A percentile compares a stretch with the other conserved stretches of the same genome.
Evolutionary conservation across 495 filamentous ascomycete species (phyloP).

Genomic region (Lentithecium fluviatile): DNA sequence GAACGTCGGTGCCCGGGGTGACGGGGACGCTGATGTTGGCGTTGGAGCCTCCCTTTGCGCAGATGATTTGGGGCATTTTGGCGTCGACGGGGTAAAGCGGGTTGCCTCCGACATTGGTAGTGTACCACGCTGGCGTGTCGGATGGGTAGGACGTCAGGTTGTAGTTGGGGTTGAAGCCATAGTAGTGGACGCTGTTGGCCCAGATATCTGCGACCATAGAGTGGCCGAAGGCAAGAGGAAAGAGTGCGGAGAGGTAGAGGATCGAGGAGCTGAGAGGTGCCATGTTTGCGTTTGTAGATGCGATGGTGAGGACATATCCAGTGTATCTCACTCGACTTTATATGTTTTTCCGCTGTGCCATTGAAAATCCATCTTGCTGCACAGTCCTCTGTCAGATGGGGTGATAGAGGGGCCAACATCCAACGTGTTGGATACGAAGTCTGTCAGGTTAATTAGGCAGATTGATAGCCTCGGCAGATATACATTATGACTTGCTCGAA

Average conservation of each 20-base stretch:
- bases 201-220: slow-evolving; percentile 13
- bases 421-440: no score
- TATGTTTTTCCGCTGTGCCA: no score
- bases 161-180: slow-evolving; percentile 16
- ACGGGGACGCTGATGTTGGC: slow-evolving; percentile 24
- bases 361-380: no score
- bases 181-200: slow-evolving; percentile 19
- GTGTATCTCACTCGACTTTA: no score
- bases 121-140: slow-evolving; percentile 23
- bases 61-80: slow-evolving; percentile 16
- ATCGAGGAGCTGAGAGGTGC: background rate
- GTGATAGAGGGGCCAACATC: no score
- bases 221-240: slow-evolving; percentile 11
- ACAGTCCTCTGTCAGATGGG: no score
- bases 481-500: no score
- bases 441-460: no score
- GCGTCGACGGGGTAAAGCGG: slow-evolving; percentile 15
- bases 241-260: slow-evolving; percentile 13
- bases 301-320: no score
- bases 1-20: slow-evolving; percentile 8
- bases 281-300: background rate
- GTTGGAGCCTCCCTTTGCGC: slow-evolving; percentile 8
- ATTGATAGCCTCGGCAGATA: no score
- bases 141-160: slow-evolving; percentile 2
- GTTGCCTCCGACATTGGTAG: slow-evolving; percentile 18